Evolutionary conservation across 2,329 filamentous ascomycete genomes (phyloP), one percentile per base, ranked within the genome.

Genomic region (Trichoderma sp.): DNA sequence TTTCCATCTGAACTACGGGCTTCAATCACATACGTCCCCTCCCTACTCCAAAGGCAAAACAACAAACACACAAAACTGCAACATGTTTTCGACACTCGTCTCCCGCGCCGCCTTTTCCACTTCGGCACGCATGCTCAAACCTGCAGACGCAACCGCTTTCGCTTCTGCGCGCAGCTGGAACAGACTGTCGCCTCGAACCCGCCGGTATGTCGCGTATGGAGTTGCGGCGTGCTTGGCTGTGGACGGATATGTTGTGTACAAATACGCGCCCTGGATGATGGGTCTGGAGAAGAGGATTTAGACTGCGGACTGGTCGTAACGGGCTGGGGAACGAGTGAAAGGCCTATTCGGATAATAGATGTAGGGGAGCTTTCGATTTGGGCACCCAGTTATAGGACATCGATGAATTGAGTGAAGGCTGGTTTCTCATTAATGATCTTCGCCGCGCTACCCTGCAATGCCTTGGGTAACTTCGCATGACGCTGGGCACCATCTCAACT

Each of bases 171-270:
- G 69, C 68, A 67, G 64, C 26, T 76, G 74, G 74, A 73, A 66
- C 60, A 74, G 67, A 17, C 69, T 75, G 3, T 71, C 71, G 19
- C 70, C 71, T 4, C 69, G 68, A 61, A 70, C 71, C 19, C 72
- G 72, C 7, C 71, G 69, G 52, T 71, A 74, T 39, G 66, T 70
- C 43, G 59, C 69, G 21, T 67, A 69, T 43, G 70, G 72, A 9
- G 24, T 70, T 5, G 66, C 60, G 7, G 58, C 67, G 7, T 59
- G 70, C 48, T 56, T 69, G 6, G 69, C 66, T 4, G 57, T 71
- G 1, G 74, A 76, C 54, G 62, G 68, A 24, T 72, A 70, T 26
- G 45, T 76, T 7, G 34, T 72, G 7, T 74, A 74, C 64, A 69
- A 71, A 26, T 75, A 74, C 56, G 73, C 68, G 66, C 70, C 72